A percentile compares a stretch with the other conserved stretches of the same genome.
Evolutionary conservation across 2,329 filamentous ascomycete genomes (phyloP).

Genomic region (Talaromyces sp.): DNA sequence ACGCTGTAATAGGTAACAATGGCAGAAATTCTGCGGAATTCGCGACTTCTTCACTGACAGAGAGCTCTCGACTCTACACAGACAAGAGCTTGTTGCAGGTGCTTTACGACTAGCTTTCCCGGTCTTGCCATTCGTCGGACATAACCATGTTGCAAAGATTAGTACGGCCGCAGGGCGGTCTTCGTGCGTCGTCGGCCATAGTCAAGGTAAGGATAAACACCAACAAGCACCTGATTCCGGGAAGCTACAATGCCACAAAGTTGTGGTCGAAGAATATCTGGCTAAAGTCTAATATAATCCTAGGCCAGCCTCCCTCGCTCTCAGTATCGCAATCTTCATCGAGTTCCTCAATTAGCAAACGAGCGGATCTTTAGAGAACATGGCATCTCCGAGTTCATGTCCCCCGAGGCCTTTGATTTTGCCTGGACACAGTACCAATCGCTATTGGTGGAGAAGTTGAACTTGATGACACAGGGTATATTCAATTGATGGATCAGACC

Average conservation of each 20-base stretch:
- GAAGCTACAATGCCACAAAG: neutral
- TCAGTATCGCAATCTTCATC: slow-evolving; percentile 41
- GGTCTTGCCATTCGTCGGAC: neutral
- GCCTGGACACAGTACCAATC: slow-evolving; percentile 82
- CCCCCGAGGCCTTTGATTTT: slow-evolving; percentile 64
- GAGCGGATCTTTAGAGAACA: slow-evolving; percentile 44
- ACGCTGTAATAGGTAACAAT: slow-evolving; percentile 27
- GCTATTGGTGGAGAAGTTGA: slow-evolving; percentile 70
- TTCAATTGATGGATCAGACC: neutral
- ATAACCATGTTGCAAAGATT: slow-evolving; percentile 40
- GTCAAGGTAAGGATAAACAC: slow-evolving; percentile 24
- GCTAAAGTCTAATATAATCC: neutral
- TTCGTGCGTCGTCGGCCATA: slow-evolving; percentile 39
- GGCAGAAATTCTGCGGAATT: slow-evolving; percentile 36
- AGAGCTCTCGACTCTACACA: slow-evolving; percentile 21
- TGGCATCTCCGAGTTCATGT: slow-evolving; percentile 69
- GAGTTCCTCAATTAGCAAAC: slow-evolving; percentile 49
- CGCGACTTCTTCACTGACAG: slow-evolving; percentile 16
- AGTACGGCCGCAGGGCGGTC: slow-evolving; percentile 42
- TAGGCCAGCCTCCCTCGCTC: slow-evolving; percentile 37
- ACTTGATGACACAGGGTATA: slow-evolving; percentile 66
- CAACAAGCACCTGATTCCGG: neutral
- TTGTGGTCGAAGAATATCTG: neutral
- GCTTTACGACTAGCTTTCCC: neutral
- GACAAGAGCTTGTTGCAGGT: slow-evolving; percentile 14